Evolutionary conservation across 1,284 basidiomycete genomes (phyloP).

Genomic region (Neolentinus lepideus): DNA sequence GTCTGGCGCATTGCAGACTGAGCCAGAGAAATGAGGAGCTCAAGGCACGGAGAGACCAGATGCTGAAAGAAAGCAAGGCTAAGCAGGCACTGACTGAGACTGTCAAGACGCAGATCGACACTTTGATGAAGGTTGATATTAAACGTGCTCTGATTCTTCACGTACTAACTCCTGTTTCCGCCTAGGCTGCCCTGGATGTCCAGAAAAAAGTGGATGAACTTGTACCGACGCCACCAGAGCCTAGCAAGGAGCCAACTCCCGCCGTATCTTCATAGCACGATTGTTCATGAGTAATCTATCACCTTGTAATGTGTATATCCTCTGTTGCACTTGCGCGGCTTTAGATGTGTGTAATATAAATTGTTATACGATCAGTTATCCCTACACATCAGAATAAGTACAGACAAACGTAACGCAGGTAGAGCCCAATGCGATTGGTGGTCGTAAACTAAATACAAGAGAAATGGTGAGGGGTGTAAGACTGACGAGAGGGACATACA

Average conservation of each 20-base stretch:
- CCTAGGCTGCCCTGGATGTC: conserved; percentile 57
- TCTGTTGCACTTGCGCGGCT: neutral
- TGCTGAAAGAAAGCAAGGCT: conserved; percentile 64
- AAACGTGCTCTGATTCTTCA: neutral
- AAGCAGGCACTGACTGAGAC: conserved; percentile 62
- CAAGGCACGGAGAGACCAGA: conserved; percentile 57
- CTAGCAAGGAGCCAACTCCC: conserved; percentile 7
- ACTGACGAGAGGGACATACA: neutral
- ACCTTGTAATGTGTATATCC: neutral
- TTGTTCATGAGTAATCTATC: neutral
- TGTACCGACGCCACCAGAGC: conserved; percentile 31
- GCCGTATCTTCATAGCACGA: neutral
- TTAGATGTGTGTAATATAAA: neutral
- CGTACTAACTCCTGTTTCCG: neutral
- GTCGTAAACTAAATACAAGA: neutral
- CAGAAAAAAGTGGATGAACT: conserved; percentile 71
- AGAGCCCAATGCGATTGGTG: neutral
- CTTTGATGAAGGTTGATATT: conserved; percentile 55
- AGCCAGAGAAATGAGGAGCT: conserved; percentile 63
- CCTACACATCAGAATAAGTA: neutral
- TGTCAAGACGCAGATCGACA: conserved; percentile 67
- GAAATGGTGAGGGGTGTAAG: neutral
- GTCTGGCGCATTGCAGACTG: conserved; percentile 34
- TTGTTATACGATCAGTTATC: neutral
- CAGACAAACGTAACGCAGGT: neutral